phyloP scores from a whole-genome alignment of 371 early-diverging fungal genomes.

The Rhizomucor miehei region DNA sequence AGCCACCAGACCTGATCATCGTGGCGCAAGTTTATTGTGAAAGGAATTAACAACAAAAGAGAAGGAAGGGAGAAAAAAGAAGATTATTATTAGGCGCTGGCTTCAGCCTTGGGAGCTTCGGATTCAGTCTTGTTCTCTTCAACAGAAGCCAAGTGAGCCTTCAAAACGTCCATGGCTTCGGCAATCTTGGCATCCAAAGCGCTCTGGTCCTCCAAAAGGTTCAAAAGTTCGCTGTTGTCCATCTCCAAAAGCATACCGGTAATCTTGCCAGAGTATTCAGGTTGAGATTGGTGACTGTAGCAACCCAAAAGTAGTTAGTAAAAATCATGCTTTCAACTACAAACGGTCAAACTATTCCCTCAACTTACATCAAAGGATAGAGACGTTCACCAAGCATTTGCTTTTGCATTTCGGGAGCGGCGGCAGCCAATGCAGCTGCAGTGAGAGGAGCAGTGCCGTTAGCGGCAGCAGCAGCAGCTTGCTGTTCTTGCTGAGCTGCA shows the following conservation, averaged over 20 bases:
- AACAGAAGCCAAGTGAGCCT: conserved; percentile 24
- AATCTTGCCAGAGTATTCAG: conserved; percentile 79
- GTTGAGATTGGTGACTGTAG: conserved; percentile 38
- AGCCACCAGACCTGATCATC: too few relatives aligned
- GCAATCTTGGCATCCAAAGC: conserved; percentile 64
- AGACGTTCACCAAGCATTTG: conserved; percentile 79
- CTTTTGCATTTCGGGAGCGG: conserved; percentile 76
- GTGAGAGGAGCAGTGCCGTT: conserved; percentile 37
- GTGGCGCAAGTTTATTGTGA: too few relatives aligned
- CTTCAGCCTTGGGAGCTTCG: conserved; percentile 3
- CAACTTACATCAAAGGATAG: conserved; percentile 67
- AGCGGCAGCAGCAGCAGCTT: conserved; percentile 16
- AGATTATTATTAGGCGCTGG: background rate
- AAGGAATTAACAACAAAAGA: background rate
- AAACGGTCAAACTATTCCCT: background rate
- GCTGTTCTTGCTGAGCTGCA: conserved; percentile 29
- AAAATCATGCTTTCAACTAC: background rate
- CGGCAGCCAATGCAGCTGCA: conserved; percentile 67
- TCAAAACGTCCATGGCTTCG: conserved; percentile 88
- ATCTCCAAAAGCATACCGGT: conserved; percentile 95
- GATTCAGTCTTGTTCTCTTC: conserved; percentile 2
- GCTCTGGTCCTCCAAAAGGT: conserved; percentile 66
- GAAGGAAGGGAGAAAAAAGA: background rate
- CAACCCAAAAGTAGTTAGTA: background rate
- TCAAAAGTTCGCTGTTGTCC: conserved; percentile 82